Conservation (phyloP, 257 asterid genomes). For the Forsythia viridissima region DNA sequence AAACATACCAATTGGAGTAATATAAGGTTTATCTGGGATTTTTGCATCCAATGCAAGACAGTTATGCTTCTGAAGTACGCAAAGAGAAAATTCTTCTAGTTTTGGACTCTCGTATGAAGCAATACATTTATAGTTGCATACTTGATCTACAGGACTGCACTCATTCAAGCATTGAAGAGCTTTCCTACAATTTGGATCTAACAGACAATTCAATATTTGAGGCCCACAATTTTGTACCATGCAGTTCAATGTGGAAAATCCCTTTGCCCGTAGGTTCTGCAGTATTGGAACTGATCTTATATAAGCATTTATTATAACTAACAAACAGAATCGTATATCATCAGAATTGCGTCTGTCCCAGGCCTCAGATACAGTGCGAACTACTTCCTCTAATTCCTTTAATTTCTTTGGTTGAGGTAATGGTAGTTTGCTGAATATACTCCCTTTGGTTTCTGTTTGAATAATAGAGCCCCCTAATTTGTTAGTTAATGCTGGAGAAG, state of each 20-base stretch:
- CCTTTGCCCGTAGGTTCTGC: constrained; percentile 83
- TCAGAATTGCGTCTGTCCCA: constrained; percentile 85
- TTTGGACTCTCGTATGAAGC: constrained; percentile 82
- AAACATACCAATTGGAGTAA: constrained; percentile 60
- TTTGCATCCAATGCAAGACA: constrained; percentile 81
- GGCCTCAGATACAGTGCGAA: constrained; percentile 57
- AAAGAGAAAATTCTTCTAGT: constrained; percentile 80
- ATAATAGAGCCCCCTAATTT: constrained; percentile 65
- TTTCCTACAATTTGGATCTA: constrained; percentile 80
- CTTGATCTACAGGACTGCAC: constrained; percentile 95
- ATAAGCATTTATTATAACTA: constrained; percentile 78
- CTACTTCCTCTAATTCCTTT: constrained; percentile 57
- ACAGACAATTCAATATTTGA: constrained; percentile 73
- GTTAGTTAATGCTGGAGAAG: constrained; percentile 57
- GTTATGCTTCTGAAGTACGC: constrained; percentile 81
- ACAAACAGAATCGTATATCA: constrained; percentile 81
- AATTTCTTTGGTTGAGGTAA: constrained; percentile 46
- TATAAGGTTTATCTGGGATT: constrained; percentile 73
- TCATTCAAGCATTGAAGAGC: constrained; percentile 89
- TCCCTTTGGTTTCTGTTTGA: constrained; percentile 36
- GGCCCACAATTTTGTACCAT: constrained; percentile 84
- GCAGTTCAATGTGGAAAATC: constrained; percentile 76
- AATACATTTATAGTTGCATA: constrained; percentile 79
- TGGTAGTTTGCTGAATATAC: constrained; percentile 48
- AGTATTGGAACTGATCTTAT: constrained; percentile 69